Conservation (phyloP, 2,329 filamentous ascomycete genomes). For the Aureobasidium namibiae region DNA sequence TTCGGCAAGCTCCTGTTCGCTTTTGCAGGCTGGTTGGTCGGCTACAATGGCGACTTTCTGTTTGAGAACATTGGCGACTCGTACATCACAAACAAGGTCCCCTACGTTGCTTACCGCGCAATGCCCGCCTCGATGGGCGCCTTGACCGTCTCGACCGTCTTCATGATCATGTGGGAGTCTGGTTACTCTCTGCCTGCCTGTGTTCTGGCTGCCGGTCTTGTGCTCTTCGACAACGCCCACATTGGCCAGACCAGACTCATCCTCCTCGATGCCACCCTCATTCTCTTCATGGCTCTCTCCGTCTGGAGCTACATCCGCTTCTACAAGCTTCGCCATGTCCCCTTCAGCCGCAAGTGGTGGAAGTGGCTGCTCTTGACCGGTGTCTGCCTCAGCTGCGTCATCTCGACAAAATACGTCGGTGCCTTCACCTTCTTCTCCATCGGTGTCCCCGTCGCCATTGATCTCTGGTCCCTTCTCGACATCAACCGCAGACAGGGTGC, state of each 20-base stretch:
- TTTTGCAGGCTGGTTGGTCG: conserved; percentile 93
- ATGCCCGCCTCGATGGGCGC: conserved; percentile 88
- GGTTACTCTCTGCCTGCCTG: conserved; percentile 93
- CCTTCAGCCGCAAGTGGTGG: conserved; percentile 97
- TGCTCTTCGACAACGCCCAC: conserved; percentile 96
- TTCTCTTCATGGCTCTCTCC: conserved; percentile 93
- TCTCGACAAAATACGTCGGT: conserved; percentile 97
- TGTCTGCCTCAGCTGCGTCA: conserved; percentile 90
- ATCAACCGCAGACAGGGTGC: conserved; percentile 76
- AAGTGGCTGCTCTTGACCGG: conserved; percentile 97
- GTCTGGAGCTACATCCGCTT: conserved; percentile 93
- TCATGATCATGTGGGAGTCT: conserved; percentile 99
- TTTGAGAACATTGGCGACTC: conserved; percentile 99
- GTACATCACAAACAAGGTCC: conserved; percentile 93
- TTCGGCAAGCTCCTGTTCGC: conserved; percentile 98
- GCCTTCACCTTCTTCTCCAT: conserved; percentile 96
- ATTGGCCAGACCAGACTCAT: conserved; percentile 95
- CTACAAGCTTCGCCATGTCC: conserved; percentile 85
- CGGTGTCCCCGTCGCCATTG: conserved; percentile 84
- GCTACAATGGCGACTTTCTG: conserved; percentile 93
- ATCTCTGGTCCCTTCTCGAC: conserved; percentile 90
- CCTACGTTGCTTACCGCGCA: conserved; percentile 90
- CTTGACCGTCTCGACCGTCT: conserved; percentile 86
- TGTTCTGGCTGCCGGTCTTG: conserved; percentile 71
- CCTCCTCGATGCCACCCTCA: conserved; percentile 84